A percentile compares a stretch with the other conserved stretches of the same genome.
phyloP scores from a whole-genome alignment of 1,139 yeast species.

The Pichia norvegensis region DNA sequence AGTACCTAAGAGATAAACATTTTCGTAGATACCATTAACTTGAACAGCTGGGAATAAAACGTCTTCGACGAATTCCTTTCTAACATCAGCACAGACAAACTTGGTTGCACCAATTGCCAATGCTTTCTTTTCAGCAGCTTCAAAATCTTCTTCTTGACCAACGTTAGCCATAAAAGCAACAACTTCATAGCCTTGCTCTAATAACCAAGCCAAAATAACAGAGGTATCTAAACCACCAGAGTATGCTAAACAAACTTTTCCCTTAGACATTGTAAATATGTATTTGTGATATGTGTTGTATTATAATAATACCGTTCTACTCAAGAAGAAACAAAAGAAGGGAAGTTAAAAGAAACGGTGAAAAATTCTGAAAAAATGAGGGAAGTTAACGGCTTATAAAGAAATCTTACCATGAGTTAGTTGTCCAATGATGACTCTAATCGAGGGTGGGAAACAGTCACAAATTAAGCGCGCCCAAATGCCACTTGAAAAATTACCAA shows the following conservation, averaged over 20 bases:
- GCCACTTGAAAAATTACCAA: conserved; percentile 3
- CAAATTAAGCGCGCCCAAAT: conserved; percentile 10
- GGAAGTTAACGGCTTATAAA: not conserved
- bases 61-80: conserved; percentile 88
- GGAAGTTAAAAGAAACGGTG: not conserved
- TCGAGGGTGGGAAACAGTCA: not conserved
- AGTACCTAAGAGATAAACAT: conserved; percentile 91
- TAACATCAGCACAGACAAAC: conserved; percentile 88
- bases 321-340: not conserved
- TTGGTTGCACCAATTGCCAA: conserved; percentile 94
- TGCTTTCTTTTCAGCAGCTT: conserved; percentile 94
- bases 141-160: conserved; percentile 99
- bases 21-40: conserved; percentile 94
- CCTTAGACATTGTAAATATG: no score
- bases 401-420: not conserved
- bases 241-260: conserved; percentile 97
- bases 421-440: not conserved
- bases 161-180: conserved; percentile 96
- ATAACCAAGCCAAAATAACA: conserved; percentile 93
- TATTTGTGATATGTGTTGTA: conserved; percentile 24
- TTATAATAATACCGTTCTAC: not conserved
- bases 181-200: conserved; percentile 96
- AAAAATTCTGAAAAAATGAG: not conserved
- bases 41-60: conserved; percentile 95
- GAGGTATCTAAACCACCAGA: conserved; percentile 99